A percentile compares a stretch with the other conserved stretches of the same genome.
phyloP scores from a whole-genome alignment of 768 basidiomycete genomes.

The Pleurotus pulmonarius region DNA sequence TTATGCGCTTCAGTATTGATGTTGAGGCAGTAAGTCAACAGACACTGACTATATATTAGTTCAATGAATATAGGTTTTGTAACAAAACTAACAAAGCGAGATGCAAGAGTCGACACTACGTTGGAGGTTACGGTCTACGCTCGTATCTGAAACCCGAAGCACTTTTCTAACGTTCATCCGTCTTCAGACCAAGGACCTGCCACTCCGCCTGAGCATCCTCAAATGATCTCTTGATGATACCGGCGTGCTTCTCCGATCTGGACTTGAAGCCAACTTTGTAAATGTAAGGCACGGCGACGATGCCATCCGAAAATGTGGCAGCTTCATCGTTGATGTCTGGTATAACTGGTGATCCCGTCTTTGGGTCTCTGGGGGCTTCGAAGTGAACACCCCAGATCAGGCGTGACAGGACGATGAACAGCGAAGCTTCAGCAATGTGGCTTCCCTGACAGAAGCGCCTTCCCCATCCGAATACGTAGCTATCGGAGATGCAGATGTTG shows the following conservation, averaged over 20 bases:
- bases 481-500: not conserved
- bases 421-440: conserved; percentile 17
- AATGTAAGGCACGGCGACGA: conserved; percentile 14
- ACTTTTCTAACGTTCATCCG: conserved; percentile 1
- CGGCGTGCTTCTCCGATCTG: conserved; percentile 12
- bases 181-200: conserved; percentile 9
- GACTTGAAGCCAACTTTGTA: conserved; percentile 12
- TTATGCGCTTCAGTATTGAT: no score
- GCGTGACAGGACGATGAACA: conserved; percentile 14
- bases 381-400: conserved; percentile 17
- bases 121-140: no score
- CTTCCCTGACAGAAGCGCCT: conserved; percentile 23
- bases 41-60: no score
- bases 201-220: conserved; percentile 14
- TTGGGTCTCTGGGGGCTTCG: conserved; percentile 12
- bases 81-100: no score
- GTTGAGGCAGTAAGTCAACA: no score
- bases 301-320: conserved; percentile 14
- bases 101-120: no score
- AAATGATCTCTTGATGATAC: conserved; percentile 12
- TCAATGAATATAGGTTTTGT: not conserved
- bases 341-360: conserved; percentile 12
- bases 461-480: conserved; percentile 25
- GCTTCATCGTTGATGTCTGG: conserved; percentile 16
- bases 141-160: not conserved